These are phyloP conservation scores for Pythium coloratum DNA, from an alignment of 352 stramenopile genomes.

Conservation along the genomic window DNA sequence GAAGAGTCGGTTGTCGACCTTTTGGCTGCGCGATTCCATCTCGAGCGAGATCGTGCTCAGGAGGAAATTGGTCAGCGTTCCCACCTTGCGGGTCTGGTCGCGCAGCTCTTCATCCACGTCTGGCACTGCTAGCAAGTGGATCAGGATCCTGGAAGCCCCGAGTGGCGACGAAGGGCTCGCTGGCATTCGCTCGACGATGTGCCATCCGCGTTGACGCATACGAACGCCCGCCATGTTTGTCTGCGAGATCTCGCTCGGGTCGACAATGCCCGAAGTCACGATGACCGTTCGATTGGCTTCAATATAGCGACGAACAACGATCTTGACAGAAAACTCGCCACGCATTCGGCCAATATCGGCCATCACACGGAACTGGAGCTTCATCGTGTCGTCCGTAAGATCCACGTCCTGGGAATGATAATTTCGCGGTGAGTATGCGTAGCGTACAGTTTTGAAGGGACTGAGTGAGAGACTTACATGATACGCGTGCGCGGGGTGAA, in stretches of 20 bases:
- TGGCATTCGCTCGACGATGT: conserved; percentile 1
- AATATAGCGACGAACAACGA: not conserved
- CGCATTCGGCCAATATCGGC: not conserved
- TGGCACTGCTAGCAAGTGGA: too few species aligned
- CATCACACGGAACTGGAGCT: conserved; percentile 5
- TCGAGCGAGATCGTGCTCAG: not conserved
- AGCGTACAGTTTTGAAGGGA: not conserved
- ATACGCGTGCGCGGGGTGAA: not conserved
- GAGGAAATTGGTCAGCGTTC: conserved; percentile 1
- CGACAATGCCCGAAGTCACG: not conserved
- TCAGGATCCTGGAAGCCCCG: too few species aligned
- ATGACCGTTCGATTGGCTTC: conserved; percentile 2
- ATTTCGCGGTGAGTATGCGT: not conserved
- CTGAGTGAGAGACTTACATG: not conserved
- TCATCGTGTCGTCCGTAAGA: not conserved
- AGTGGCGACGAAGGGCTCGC: too few species aligned
- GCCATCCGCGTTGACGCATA: conserved; percentile 15
- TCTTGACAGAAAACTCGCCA: not conserved
- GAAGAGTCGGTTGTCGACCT: not conserved
- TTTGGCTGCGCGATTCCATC: not conserved
- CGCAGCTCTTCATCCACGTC: not conserved
- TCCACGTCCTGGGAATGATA: conserved; percentile 5
- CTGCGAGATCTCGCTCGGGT: conserved; percentile 10
- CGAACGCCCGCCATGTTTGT: conserved; percentile 13
- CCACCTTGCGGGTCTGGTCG: not conserved